Percentiles rank a stretch among this genome's conserved stretches.
Conservation (phyloP, 2,329 filamentous ascomycete species). For the Elsinoe perseae region DNA sequence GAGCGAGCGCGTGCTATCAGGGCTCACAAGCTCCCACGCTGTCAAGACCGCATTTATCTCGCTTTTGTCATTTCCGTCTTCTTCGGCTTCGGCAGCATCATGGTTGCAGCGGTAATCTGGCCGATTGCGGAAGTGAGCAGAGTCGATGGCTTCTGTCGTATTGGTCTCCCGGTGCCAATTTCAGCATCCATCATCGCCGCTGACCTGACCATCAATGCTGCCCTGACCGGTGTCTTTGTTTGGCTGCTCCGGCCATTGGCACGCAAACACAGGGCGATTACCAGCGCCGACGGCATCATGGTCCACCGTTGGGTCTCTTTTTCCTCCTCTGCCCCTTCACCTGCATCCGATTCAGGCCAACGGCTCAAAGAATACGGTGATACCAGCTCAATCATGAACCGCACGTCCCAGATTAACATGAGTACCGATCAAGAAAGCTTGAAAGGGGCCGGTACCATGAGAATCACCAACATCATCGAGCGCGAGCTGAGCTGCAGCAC, state of each 20-base stretch:
- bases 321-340: background rate
- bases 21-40: slow-evolving; percentile 27
- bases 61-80: slow-evolving; percentile 23
- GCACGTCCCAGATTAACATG: background rate
- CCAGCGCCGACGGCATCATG: background rate
- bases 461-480: slow-evolving; percentile 11
- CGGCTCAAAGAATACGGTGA: background rate
- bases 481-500: background rate
- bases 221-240: slow-evolving; percentile 35
- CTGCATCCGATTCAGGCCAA: background rate
- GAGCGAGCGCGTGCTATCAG: slow-evolving; percentile 36
- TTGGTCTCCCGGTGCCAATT: slow-evolving; percentile 33
- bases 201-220: slow-evolving; percentile 33
- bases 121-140: slow-evolving; percentile 29
- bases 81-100: slow-evolving; percentile 21
- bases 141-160: slow-evolving; percentile 31
- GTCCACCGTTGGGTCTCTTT: background rate
- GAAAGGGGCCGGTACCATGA: background rate
- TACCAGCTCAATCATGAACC: background rate
- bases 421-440: background rate
- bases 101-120: slow-evolving; percentile 21
- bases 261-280: background rate
- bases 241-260: slow-evolving; percentile 26
- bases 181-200: slow-evolving; percentile 33
- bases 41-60: slow-evolving; percentile 32